Evolutionary conservation across 129 eudicot species (phyloP), one percentile per base, ranked within the genome.

Genomic region (Dittrichia graveolens): DNA sequence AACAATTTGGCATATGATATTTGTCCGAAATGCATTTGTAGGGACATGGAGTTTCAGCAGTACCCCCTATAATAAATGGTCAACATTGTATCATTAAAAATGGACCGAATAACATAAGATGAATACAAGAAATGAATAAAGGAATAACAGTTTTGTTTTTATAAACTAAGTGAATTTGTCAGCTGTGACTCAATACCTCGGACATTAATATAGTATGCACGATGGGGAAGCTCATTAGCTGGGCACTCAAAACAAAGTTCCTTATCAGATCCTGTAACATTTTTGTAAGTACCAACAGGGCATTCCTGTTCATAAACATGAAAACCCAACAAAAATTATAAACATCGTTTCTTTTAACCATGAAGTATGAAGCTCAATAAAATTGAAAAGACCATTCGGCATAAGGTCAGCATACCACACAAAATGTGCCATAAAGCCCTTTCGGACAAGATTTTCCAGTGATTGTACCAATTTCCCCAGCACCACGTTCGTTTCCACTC

Each of bases 1-100:
- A 90, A 84, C 99, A 94, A 70, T 90, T 75, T 65, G 99, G 99
- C 97, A 90, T 88, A 73, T 90, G 97, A 75, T 94, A 90, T 84
- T 94, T 86, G 61, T 88, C 97, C 14, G 96, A 88, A 67, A 94
- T 69, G 85, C 99, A 94, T 71, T 80, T 81, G 77, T 94, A 94
- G 38, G 99, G 99, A 76, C 99, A 94, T 39, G 97, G 96, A 40
- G 87, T 79, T 81, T 94, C 97, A 14, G 88, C 69, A 57, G 86
- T 81, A 61, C 99, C 99, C 75, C 99, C 99, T 94, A 84, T 65
- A 14, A 77, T 19, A 73, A 19, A 46, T 37, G 31, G 19, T 37
- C n/a, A 37, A 76, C 18, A 65, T 50, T 15, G 4, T 24, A 73
- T 34, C 61, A 62, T 43, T 31, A 18, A 66, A n/a, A 47, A 7